A percentile compares a stretch with the other conserved stretches of the same genome.
phyloP scores from a whole-genome alignment of 768 basidiomycete genomes.

The Calocera viscosa region DNA sequence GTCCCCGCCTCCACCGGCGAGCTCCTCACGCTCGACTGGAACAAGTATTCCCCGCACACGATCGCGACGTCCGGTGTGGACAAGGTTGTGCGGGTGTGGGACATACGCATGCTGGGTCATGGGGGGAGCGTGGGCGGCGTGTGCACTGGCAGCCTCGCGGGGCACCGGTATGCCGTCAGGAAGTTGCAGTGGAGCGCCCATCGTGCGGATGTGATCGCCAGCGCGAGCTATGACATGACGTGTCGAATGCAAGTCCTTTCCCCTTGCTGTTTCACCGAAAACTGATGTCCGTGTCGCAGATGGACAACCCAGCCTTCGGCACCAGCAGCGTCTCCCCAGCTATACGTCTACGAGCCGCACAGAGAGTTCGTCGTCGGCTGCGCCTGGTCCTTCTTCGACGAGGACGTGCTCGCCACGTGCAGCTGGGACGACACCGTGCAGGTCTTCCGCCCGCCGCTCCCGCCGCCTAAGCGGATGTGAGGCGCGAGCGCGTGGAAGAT shows the following conservation, averaged over 20 bases:
- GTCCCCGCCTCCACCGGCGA: slow-evolving; percentile 67
- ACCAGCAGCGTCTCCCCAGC: slow-evolving; percentile 34
- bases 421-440: slow-evolving; percentile 82
- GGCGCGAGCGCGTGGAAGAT: not conserved
- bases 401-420: slow-evolving; percentile 76
- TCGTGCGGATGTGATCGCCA: slow-evolving; percentile 29
- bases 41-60: slow-evolving; percentile 72
- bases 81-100: slow-evolving; percentile 65
- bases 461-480: not conserved
- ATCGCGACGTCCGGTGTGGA: slow-evolving; percentile 74
- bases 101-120: slow-evolving; percentile 70
- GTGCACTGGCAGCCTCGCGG: slow-evolving; percentile 58
- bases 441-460: slow-evolving; percentile 41
- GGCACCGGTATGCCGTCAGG: slow-evolving; percentile 83
- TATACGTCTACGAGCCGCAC: slow-evolving; percentile 72
- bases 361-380: slow-evolving; percentile 92
- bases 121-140: slow-evolving; percentile 42
- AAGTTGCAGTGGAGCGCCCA: slow-evolving; percentile 86
- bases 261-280: not conserved
- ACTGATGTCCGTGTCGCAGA: slow-evolving; percentile 29
- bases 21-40: slow-evolving; percentile 78
- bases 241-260: slow-evolving; percentile 65
- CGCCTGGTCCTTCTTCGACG: slow-evolving; percentile 84
- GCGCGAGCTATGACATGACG: slow-evolving; percentile 88
- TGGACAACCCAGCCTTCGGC: slow-evolving; percentile 57